A percentile compares a stretch with the other conserved stretches of the same genome.
These are phyloP conservation scores for Backusella australiensis DNA, from an alignment of 192 early-diverging fungal genomes.

Conservation along the genomic window DNA sequence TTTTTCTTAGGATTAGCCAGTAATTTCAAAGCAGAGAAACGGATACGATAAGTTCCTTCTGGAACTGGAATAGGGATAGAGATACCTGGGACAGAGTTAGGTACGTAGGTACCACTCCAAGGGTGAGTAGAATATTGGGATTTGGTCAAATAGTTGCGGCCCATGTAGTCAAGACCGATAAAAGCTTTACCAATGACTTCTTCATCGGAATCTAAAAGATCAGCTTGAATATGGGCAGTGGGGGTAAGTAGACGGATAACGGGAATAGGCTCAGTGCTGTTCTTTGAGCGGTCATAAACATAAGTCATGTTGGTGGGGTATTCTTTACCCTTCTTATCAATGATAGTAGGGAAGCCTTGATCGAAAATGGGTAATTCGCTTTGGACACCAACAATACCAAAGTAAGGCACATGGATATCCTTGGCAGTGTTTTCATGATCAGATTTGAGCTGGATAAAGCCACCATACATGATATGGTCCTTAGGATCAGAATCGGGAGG, in stretches of 20 bases:
- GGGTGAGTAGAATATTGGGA: neutral
- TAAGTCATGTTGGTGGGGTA: neutral
- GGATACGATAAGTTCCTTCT: slow-evolving; percentile 24
- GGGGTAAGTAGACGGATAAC: slow-evolving; percentile 23
- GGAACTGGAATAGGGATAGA: slow-evolving; percentile 7
- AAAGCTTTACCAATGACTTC: slow-evolving; percentile 15
- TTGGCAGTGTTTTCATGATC: neutral
- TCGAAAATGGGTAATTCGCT: slow-evolving; percentile 48
- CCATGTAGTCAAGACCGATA: slow-evolving; percentile 6
- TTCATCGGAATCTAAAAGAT: slow-evolving; percentile 20
- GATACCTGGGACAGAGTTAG: neutral
- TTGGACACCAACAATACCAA: slow-evolving; percentile 45
- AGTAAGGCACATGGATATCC: slow-evolving; percentile 44
- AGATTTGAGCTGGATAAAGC: slow-evolving; percentile 42
- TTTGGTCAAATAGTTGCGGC: slow-evolving; percentile 24
- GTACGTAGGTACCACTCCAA: slow-evolving; percentile 18
- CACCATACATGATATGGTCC: slow-evolving; percentile 44
- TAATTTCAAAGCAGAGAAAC: slow-evolving; percentile 28
- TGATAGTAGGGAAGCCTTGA: slow-evolving; percentile 7
- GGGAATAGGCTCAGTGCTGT: slow-evolving; percentile 3
- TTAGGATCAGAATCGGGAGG: slow-evolving; percentile 27
- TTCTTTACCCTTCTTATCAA: neutral
- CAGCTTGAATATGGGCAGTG: slow-evolving; percentile 18
- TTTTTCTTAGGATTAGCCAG: slow-evolving; percentile 27
- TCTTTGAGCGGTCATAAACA: slow-evolving; percentile 9